Evolutionary conservation across 495 filamentous ascomycete genomes (phyloP), one percentile per base, ranked within the genome.

Genomic region (Penicillium coffeae): DNA sequence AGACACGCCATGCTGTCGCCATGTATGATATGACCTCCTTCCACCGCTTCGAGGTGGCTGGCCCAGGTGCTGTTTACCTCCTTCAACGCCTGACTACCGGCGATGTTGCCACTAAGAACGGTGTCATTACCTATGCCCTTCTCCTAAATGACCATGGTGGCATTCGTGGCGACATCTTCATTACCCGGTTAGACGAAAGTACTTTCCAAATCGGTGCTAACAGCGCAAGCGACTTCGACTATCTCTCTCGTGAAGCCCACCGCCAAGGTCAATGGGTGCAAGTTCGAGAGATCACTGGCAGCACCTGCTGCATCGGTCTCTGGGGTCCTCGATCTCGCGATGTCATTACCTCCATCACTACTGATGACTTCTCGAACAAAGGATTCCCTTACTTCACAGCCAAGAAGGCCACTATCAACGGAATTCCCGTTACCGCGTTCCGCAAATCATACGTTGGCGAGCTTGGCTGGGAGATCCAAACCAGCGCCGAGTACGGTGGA

Each of bases 11-110:
- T 22, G 75, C 70, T 0, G 73, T 76, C 2, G 74, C 73, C 7
- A 75, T 79, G 72, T 79, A 73, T 48, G 75, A 79, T 45, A 70
- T 77, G 71, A 76, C 72, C 21, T 67, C 75, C n/a, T 69, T 77
- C 40, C 72, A 72, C 22, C 62, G 74, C 2, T 69, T 79, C 12
- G 69, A 75, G 9, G 63, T 79, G 8, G 63, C 59, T 5, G 75
- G 75, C 6, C 72, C 75, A 5, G 74, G 73, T 0, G 70, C 74
- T 13, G 50, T 66, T 6, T 32, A 58, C 27, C 55, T 79, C 18
- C 66, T 79, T 21, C 70, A 77, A 36, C 62, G 65, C 15, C 51
- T 77, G n/a, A 69, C 60, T 7, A 79, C 75, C 0, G 58, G 56
- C 30, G 66, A 76, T 38, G 55, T 77, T 22, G 47, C 60, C 21